Conservation (phyloP, 176 grass and related monocot genomes). For the Ampelocalamus luodianensis region DNA sequence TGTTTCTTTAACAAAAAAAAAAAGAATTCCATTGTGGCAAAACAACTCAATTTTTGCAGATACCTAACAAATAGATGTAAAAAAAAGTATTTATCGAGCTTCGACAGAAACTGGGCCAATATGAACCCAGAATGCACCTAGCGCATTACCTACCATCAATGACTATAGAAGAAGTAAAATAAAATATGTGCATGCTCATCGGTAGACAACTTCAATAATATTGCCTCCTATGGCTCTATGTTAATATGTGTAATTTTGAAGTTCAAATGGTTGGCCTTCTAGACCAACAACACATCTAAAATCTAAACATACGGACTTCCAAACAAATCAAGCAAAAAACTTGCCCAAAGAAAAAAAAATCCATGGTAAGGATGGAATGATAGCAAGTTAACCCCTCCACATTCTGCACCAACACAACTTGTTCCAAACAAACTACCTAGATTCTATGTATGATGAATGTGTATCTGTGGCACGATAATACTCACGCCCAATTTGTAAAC, state of each 20-base stretch:
- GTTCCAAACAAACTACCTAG: background rate
- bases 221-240: background rate
- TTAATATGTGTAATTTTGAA: background rate
- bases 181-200: background rate
- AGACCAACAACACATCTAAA: background rate
- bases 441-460: background rate
- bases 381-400: background rate
- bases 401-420: background rate
- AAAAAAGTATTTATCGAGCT: background rate
- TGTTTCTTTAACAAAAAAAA: background rate
- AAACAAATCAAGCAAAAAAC: constrained; percentile 2
- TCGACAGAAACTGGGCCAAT: background rate
- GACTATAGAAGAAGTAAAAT: background rate
- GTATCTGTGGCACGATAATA: background rate
- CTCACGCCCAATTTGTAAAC: background rate
- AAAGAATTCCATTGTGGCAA: background rate
- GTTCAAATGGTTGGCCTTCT: background rate
- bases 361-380: background rate
- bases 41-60: background rate
- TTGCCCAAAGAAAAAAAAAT: background rate
- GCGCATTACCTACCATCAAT: background rate
- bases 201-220: background rate
- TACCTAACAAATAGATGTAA: background rate
- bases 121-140: background rate
- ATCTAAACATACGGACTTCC: background rate